Evolutionary conservation across 345 rosid genomes (phyloP).

Genomic region (Hevea brasiliensis): DNA sequence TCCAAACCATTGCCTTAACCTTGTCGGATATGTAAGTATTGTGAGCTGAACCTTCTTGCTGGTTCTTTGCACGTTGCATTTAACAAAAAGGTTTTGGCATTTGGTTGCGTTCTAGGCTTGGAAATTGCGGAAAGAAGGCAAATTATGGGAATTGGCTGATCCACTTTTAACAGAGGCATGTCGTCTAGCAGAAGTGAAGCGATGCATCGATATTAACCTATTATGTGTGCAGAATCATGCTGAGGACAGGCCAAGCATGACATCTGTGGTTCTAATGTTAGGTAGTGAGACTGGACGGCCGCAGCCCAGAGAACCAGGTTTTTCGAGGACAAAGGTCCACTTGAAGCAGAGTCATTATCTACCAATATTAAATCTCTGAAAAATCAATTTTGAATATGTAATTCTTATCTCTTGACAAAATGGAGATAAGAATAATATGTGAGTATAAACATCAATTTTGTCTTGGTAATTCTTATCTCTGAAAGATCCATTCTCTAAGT

Average conservation of each 20-base stretch:
- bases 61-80: too few relatives aligned
- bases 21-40: slow-evolving; percentile 21
- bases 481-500: too few relatives aligned
- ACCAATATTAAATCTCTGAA: too few relatives aligned
- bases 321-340: neutral
- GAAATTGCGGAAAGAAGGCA: slow-evolving; percentile 31
- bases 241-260: slow-evolving; percentile 38
- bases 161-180: neutral
- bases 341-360: neutral
- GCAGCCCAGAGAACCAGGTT: slow-evolving; percentile 36
- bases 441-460: too few relatives aligned
- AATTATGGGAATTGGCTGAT: slow-evolving; percentile 25
- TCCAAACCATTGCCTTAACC: slow-evolving; percentile 11
- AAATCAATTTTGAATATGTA: too few relatives aligned
- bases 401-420: too few relatives aligned
- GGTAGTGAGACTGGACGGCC: slow-evolving; percentile 23
- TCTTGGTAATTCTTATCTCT: too few relatives aligned
- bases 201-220: slow-evolving; percentile 32
- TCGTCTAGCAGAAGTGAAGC: neutral
- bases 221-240: slow-evolving; percentile 41
- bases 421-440: too few relatives aligned
- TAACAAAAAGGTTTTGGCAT: neutral
- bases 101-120: slow-evolving; percentile 25
- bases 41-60: neutral
- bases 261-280: slow-evolving; percentile 40